Base-by-base conservation (phyloP, 805 yeast species). In the Zygoascus tannicola region DNA sequence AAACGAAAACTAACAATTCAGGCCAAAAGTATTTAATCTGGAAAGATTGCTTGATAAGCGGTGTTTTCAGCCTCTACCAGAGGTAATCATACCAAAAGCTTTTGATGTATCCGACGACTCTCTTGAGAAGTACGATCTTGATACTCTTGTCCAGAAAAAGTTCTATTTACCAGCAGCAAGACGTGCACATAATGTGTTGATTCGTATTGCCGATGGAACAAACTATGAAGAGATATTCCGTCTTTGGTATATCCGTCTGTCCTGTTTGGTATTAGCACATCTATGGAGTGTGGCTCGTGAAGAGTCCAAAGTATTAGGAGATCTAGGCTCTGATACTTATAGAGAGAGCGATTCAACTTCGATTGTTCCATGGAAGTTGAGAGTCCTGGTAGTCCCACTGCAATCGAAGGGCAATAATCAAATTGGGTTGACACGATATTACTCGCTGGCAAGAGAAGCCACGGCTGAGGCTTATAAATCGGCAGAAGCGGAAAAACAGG, bases 371-470 rank as follows among this genome's bases (percentile, higher is more conserved):
- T 65, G 68, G 68, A 51, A 55, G 2, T 47, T 65, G 21, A 43
- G 67, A 26, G 50, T 64, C 7, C 43, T 62, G 22, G 43, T 58
- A 4, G 55, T 59, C 18, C 57, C 60, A 21, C 50, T 63, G 15
- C 59, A 54, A 38, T 50, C 63, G 3, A 54, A 54, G 18, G 65
- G 66, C 2, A 62, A 65, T 40, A 57, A 57, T 41, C 65, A 59
- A 35, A 44, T 55, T 4, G 60, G 65, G 2, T 45, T 65, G 5
- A 55, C 53, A 37, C 46, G 46, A 32, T 59, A 59, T 47, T 65
- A 66, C 43, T 40, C 52, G 5, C 44, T 66, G 38, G 66, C 63
- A 0, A 48, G 58, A 5, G 68, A 63, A 28, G 66, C 67, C 1
- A 50, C 66, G 18, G 40, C 41, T 4, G 57, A 52, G 33, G 47